These are phyloP conservation scores for Circinella minor DNA, from an alignment of 371 early-diverging fungal species.

Conservation along the genomic window DNA sequence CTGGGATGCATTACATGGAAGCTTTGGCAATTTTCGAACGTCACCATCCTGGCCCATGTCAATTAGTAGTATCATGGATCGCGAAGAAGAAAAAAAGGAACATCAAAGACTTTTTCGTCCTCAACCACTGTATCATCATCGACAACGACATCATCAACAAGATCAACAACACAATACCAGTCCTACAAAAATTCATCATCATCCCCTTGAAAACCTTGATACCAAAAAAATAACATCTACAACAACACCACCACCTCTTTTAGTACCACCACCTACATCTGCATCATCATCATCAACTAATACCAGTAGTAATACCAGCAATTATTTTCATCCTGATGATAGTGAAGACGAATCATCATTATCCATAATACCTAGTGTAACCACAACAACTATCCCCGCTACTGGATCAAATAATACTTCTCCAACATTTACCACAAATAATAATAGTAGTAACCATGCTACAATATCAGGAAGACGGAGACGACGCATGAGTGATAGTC, in stretches of 20 bases:
- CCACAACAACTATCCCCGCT: background rate
- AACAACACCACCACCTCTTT: background rate
- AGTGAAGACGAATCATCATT: conserved; percentile 21
- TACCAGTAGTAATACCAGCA: background rate
- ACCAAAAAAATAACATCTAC: background rate
- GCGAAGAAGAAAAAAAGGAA: conserved; percentile 2
- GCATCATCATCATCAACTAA: background rate
- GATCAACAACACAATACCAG: background rate
- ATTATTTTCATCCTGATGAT: background rate
- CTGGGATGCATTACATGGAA: conserved; percentile 49
- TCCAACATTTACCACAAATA: background rate
- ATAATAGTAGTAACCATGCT: background rate
- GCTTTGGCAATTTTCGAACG: conserved; percentile 28
- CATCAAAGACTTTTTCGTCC: background rate
- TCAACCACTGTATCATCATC: background rate
- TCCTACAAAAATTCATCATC: background rate
- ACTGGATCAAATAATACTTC: no score
- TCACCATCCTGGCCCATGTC: conserved; percentile 46
- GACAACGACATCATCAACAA: background rate
- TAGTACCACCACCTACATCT: background rate
- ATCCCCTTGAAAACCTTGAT: background rate
- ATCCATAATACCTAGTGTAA: conserved; percentile 21
- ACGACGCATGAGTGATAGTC: conserved; percentile 35
- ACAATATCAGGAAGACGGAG: conserved; percentile 12
- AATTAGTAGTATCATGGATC: conserved; percentile 47